A percentile compares a stretch with the other conserved stretches of the same genome.
phyloP scores from a whole-genome alignment of 2,329 filamentous ascomycete species.

The Ilyonectria destructans region DNA sequence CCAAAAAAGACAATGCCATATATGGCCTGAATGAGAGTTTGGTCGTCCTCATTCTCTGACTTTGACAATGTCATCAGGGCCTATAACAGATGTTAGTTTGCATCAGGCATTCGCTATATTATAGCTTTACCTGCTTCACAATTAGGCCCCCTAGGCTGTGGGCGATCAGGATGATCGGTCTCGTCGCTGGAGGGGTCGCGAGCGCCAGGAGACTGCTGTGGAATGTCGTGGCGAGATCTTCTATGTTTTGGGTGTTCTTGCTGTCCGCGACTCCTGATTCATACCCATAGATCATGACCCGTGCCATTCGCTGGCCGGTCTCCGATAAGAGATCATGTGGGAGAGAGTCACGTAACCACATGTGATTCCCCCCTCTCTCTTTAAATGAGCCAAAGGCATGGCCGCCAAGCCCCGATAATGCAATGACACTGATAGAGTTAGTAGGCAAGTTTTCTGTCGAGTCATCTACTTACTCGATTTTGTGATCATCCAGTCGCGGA shows the following conservation, averaged over 20 bases:
- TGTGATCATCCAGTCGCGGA: constrained; percentile 5
- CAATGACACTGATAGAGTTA: constrained; percentile 22
- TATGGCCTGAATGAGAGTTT: constrained; percentile 2
- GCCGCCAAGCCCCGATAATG: constrained; percentile 42
- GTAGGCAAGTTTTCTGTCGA: constrained; percentile 13
- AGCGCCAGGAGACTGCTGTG: constrained; percentile 8
- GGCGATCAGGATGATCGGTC: constrained; percentile 24
- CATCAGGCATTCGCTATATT: neutral
- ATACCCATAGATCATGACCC: constrained; percentile 51
- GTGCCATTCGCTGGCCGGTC: constrained; percentile 18
- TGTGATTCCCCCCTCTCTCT: constrained; percentile 40
- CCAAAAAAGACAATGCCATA: constrained; percentile 34
- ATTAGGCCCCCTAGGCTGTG: constrained; percentile 28
- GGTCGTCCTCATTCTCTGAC: constrained; percentile 12
- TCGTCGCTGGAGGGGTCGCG: neutral
- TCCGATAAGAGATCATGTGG: constrained; percentile 36
- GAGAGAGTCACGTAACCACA: constrained; percentile 52
- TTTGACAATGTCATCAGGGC: constrained; percentile 17
- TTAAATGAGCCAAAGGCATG: constrained; percentile 53
- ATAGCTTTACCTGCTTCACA: constrained; percentile 17
- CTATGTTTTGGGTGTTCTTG: constrained; percentile 30
- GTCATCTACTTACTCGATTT: constrained; percentile 19
- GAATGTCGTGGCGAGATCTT: constrained; percentile 15
- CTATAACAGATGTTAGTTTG: constrained; percentile 6
- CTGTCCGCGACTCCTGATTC: constrained; percentile 38